Percentiles rank a stretch among this genome's conserved stretches.
phyloP scores from a whole-genome alignment of 2,329 filamentous ascomycete genomes.

The Aspergillus costaricaensis region DNA sequence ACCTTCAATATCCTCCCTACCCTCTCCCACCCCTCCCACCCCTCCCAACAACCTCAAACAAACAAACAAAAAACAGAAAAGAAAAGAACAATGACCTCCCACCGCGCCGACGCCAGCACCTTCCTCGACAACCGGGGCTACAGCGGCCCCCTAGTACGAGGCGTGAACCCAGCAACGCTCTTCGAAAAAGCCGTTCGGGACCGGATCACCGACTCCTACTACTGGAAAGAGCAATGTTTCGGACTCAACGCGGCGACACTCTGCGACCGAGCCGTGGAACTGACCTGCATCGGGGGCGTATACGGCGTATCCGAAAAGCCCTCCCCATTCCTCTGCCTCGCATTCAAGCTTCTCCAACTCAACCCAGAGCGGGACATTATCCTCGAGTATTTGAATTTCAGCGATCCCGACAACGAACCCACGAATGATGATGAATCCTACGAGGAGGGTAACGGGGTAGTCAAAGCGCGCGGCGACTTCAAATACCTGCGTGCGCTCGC shows the following conservation, averaged over 20 bases:
- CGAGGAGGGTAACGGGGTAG: neutral
- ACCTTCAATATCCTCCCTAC: neutral
- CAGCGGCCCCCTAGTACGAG: conserved; percentile 73
- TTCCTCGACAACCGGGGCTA: conserved; percentile 91
- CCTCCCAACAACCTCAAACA: neutral
- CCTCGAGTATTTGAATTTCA: conserved; percentile 72
- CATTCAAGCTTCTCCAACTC: conserved; percentile 91
- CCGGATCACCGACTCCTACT: conserved; percentile 92
- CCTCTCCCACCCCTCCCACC: conserved; percentile 8
- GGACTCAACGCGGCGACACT: conserved; percentile 80
- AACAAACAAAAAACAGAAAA: conserved; percentile 50
- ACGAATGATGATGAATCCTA: too few species aligned
- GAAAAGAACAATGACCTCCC: conserved; percentile 46
- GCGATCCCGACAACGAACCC: too few species aligned
- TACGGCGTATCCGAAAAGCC: conserved; percentile 83
- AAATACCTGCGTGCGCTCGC: conserved; percentile 86
- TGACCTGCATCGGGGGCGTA: conserved; percentile 83
- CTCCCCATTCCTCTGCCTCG: conserved; percentile 85
- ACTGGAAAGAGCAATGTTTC: conserved; percentile 99
- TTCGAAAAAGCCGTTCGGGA: conserved; percentile 95
- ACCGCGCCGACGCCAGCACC: conserved; percentile 74
- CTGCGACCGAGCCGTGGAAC: conserved; percentile 83
- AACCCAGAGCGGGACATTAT: conserved; percentile 78
- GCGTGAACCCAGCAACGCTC: conserved; percentile 90
- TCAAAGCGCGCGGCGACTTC: conserved; percentile 50